These are phyloP conservation scores for Tympanopsis confertula DNA, from an alignment of 2,329 filamentous ascomycete species.

Conservation along the genomic window DNA sequence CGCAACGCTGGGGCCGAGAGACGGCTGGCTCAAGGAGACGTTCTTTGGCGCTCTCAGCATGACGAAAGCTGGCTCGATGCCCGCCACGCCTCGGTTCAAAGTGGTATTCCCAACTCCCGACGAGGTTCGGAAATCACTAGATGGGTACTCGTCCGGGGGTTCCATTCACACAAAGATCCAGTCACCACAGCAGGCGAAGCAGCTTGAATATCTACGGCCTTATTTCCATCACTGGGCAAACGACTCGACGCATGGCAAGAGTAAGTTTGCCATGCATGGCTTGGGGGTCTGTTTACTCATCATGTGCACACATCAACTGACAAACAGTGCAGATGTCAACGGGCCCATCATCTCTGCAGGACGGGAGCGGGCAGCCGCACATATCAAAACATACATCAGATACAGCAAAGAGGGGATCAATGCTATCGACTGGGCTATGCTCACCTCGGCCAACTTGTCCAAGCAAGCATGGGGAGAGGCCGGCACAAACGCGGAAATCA, in stretches of 20 bases:
- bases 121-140: conserved; percentile 65
- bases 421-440: conserved; percentile 68
- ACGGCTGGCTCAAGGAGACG: conserved; percentile 61
- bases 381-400: conserved; percentile 81
- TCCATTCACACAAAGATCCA: conserved; percentile 76
- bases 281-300: background rate
- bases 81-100: conserved; percentile 39
- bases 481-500: conserved; percentile 41
- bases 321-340: conserved; percentile 5
- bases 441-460: conserved; percentile 85
- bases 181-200: conserved; percentile 58
- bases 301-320: conserved; percentile 4
- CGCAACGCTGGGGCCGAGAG: conserved; percentile 60
- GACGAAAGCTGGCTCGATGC: conserved; percentile 10
- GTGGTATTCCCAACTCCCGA: conserved; percentile 72
- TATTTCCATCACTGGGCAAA: conserved; percentile 68
- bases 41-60: conserved; percentile 39
- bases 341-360: conserved; percentile 33
- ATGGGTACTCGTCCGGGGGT: conserved; percentile 65
- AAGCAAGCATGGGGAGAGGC: conserved; percentile 79
- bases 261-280: conserved; percentile 12
- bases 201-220: conserved; percentile 61
- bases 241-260: conserved; percentile 27
- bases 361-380: conserved; percentile 62
- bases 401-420: conserved; percentile 25